Evolutionary conservation across 805 yeast species (phyloP).

Genomic region (Candida saitoana): DNA sequence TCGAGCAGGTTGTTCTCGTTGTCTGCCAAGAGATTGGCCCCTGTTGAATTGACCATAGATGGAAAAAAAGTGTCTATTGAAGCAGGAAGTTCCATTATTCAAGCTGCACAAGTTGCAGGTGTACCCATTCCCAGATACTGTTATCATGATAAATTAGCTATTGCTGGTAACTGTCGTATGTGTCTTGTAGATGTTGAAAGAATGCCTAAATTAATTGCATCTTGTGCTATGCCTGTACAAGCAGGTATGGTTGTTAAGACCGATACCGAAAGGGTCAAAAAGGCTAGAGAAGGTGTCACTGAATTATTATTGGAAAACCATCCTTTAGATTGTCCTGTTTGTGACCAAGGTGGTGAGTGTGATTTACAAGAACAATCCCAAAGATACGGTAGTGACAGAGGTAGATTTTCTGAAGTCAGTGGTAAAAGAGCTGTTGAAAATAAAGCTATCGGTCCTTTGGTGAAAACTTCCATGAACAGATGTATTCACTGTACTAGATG

Average conservation of each 20-base stretch:
- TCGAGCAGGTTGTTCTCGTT: constrained; percentile 19
- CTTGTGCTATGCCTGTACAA: constrained; percentile 90
- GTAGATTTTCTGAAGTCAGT: constrained; percentile 73
- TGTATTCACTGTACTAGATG: constrained; percentile 92
- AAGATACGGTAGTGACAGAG: constrained; percentile 82
- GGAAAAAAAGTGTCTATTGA: constrained; percentile 74
- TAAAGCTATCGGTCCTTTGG: constrained; percentile 84
- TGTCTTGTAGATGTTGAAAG: constrained; percentile 86
- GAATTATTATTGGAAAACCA: constrained; percentile 85
- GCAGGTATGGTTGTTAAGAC: constrained; percentile 86
- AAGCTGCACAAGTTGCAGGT: constrained; percentile 90
- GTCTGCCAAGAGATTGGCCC: constrained; percentile 35
- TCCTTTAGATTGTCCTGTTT: constrained; percentile 88
- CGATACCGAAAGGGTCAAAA: constrained; percentile 68
- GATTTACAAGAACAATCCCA: constrained; percentile 84
- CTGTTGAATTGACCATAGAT: constrained; percentile 58
- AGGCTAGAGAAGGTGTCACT: constrained; percentile 86
- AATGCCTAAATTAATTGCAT: constrained; percentile 85
- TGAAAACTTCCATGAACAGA: constrained; percentile 87
- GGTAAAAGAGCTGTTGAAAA: constrained; percentile 91
- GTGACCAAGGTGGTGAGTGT: constrained; percentile 95
- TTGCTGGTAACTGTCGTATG: constrained; percentile 93
- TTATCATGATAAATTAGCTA: constrained; percentile 84
- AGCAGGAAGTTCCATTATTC: constrained; percentile 83
- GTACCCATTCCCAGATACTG: constrained; percentile 85